Evolutionary conservation across 768 basidiomycete genomes (phyloP).

Genomic region (Sporobolomyces phaffii): DNA sequence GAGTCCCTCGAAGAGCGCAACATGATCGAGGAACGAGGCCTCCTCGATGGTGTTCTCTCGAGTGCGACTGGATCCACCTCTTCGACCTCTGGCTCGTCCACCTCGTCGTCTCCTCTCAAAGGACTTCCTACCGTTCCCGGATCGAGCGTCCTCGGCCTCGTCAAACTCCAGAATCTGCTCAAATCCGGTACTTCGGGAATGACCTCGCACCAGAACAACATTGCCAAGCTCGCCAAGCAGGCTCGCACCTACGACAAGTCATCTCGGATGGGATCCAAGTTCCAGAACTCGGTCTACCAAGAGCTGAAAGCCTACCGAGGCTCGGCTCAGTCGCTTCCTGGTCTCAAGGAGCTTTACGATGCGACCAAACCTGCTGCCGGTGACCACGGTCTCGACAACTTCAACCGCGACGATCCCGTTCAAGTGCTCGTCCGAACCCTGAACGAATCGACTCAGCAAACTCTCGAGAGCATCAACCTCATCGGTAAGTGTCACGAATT

Average conservation of each 20-base stretch:
- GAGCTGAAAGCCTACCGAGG: slow-evolving; percentile 30
- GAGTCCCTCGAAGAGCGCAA: slow-evolving; percentile 11
- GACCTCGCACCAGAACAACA: slow-evolving; percentile 9
- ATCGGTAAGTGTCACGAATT: slow-evolving; percentile 10
- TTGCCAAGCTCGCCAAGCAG: slow-evolving; percentile 14
- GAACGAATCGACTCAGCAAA: slow-evolving; percentile 11
- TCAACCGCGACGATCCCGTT: slow-evolving; percentile 16
- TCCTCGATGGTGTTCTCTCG: slow-evolving; percentile 11
- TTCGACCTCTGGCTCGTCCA: no score
- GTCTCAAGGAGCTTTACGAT: slow-evolving; percentile 1
- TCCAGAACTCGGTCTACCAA: slow-evolving; percentile 27
- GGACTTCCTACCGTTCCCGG: not conserved
- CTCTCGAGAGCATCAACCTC: slow-evolving; percentile 21
- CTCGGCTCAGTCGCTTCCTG: slow-evolving; percentile 8
- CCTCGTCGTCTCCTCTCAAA: not conserved
- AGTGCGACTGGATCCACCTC: not conserved
- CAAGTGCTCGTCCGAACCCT: slow-evolving; percentile 15
- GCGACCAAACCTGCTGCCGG: not conserved
- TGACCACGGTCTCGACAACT: slow-evolving; percentile 11
- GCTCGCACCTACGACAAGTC: slow-evolving; percentile 23
- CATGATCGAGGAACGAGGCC: slow-evolving; percentile 3
- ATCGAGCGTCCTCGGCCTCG: not conserved
- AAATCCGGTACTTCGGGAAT: not conserved
- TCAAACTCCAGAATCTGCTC: slow-evolving; percentile 14
- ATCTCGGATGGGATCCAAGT: slow-evolving; percentile 7